Evolutionary conservation across 1,284 basidiomycete genomes (phyloP).

Genomic region (Earliella scabrosa): DNA sequence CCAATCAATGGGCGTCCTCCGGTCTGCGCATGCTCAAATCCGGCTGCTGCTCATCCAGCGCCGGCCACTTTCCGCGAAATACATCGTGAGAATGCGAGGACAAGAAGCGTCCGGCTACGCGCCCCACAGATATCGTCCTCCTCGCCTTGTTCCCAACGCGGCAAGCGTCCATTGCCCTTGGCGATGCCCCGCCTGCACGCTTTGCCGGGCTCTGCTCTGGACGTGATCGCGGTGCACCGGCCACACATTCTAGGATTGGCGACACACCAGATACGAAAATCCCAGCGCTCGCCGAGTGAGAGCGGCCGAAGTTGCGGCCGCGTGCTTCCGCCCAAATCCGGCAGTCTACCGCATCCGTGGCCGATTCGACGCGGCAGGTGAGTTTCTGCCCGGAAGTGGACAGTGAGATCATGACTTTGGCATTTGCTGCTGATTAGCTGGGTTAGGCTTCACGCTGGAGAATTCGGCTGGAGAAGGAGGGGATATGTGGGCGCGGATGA

Average conservation of each 20-base stretch:
- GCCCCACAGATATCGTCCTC: background rate
- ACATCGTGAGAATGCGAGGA: background rate
- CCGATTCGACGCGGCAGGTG: no score
- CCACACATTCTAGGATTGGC: background rate
- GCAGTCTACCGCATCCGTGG: no score
- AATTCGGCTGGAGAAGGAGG: no score
- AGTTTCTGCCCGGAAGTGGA: no score
- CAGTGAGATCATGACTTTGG: no score
- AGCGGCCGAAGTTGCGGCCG: slow-evolving; percentile 13
- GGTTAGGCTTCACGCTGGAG: no score
- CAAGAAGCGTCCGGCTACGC: no score
- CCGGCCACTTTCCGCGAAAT: no score
- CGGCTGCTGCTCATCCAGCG: background rate
- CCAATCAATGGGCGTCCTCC: slow-evolving; percentile 6
- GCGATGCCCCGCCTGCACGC: background rate
- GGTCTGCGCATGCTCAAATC: background rate
- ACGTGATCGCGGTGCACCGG: no score
- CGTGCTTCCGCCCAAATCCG: slow-evolving; percentile 10
- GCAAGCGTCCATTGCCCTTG: background rate
- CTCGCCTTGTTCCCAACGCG: background rate
- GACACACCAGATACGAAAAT: slow-evolving; percentile 8
- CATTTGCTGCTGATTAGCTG: no score
- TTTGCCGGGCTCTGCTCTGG: background rate
- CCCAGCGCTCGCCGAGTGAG: slow-evolving; percentile 18
- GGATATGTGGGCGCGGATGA: background rate